phyloP scores from a whole-genome alignment of 2,329 filamentous ascomycete genomes.

The Botrytis medusae region DNA sequence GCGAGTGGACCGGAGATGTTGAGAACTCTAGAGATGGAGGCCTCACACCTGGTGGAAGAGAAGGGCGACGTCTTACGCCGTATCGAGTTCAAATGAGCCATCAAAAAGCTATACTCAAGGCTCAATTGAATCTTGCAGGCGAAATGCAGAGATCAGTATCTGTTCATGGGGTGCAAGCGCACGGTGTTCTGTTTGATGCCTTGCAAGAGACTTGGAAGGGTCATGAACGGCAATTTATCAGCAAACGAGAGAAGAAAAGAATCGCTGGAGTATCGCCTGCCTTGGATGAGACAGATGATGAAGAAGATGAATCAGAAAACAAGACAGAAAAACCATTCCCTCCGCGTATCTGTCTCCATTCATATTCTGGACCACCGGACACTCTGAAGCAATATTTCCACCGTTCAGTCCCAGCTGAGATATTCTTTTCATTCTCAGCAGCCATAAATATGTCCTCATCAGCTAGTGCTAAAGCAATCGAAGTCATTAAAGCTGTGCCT shows the following conservation, averaged over 20 bases:
- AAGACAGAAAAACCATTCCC: constrained; percentile 65
- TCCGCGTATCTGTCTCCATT: constrained; percentile 89
- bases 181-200: constrained; percentile 62
- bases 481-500: constrained; percentile 70
- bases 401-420: constrained; percentile 66
- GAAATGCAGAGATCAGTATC: constrained; percentile 73
- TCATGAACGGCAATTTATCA: constrained; percentile 61
- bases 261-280: constrained; percentile 43
- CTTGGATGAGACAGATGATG: constrained; percentile 41
- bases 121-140: constrained; percentile 71
- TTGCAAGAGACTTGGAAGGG: constrained; percentile 69
- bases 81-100: constrained; percentile 68
- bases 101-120: constrained; percentile 63
- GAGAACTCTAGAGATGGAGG: constrained; percentile 46
- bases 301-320: constrained; percentile 37
- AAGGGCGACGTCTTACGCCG: constrained; percentile 66
- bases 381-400: constrained; percentile 76
- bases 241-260: constrained; percentile 56
- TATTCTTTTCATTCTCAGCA: constrained; percentile 87
- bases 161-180: constrained; percentile 63
- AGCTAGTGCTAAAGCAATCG: constrained; percentile 48
- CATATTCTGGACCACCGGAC: constrained; percentile 78
- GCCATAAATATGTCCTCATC: constrained; percentile 72
- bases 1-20: constrained; percentile 49
- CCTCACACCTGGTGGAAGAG: constrained; percentile 68